A percentile compares a stretch with the other conserved stretches of the same genome.
phyloP scores from a whole-genome alignment of 225 moss, liverwort and hornwort species.

The Pseudoscleropodium purum region DNA sequence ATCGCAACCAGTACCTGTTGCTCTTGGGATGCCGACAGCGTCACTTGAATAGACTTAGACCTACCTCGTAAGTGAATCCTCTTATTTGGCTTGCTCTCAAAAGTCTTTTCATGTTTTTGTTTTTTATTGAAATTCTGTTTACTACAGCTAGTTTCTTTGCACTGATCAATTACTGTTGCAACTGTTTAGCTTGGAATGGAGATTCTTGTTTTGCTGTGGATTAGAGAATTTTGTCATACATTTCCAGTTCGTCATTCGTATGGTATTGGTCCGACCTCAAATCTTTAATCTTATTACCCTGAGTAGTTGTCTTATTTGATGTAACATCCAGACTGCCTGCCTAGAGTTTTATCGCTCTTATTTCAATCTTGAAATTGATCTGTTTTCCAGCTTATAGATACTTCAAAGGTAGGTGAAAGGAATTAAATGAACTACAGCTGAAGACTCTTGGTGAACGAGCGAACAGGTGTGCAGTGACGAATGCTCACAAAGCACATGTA shows the following conservation, averaged over 20 bases:
- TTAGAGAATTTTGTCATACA: background rate
- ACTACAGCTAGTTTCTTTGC: background rate
- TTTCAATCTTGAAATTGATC: background rate
- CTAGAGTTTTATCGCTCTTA: background rate
- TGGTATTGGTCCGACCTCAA: background rate
- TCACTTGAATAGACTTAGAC: constrained; percentile 9
- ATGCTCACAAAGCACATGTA: constrained; percentile 5
- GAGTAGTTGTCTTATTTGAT: background rate
- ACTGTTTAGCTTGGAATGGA: background rate
- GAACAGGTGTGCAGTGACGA: background rate
- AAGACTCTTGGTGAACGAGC: background rate
- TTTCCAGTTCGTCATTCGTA: background rate
- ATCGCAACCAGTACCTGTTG: constrained; percentile 5
- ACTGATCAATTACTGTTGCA: background rate
- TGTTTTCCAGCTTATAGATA: background rate
- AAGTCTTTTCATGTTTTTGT: background rate
- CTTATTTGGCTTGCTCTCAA: background rate
- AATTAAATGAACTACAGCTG: background rate
- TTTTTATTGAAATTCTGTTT: background rate
- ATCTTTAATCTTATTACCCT: background rate
- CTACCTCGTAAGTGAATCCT: constrained; percentile 14
- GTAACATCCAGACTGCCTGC: background rate
- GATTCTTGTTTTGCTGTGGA: background rate
- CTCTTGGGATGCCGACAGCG: constrained; percentile 3
- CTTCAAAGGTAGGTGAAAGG: background rate